phyloP scores from a whole-genome alignment of 352 stramenopile genomes.

The Phytophthora sansomeana region DNA sequence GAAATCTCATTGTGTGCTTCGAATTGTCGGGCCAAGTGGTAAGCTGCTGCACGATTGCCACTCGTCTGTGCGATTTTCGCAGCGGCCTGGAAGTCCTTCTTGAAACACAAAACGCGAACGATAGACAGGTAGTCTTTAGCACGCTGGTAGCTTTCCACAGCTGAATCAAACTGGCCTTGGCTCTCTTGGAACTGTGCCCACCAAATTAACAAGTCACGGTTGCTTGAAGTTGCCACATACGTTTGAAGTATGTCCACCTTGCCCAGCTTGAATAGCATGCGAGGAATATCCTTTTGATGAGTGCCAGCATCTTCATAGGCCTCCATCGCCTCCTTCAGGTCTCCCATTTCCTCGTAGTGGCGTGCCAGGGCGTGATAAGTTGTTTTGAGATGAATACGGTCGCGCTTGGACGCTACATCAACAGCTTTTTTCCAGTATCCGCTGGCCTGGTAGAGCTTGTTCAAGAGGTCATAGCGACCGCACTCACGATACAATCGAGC shows the following conservation, averaged over 20 bases:
- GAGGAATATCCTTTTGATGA: conserved; percentile 91
- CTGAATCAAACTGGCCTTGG: conserved; percentile 87
- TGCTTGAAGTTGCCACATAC: conserved; percentile 90
- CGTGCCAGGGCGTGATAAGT: conserved; percentile 91
- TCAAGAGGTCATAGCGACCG: conserved; percentile 92
- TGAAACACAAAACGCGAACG: conserved; percentile 92
- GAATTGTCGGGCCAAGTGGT: conserved; percentile 90
- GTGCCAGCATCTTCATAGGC: conserved; percentile 93
- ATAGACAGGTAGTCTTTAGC: conserved; percentile 91
- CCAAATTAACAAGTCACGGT: conserved; percentile 91
- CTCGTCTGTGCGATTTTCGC: conserved; percentile 88
- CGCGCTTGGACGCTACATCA: conserved; percentile 86
- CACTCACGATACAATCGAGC: conserved; percentile 93
- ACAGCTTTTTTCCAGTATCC: conserved; percentile 93
- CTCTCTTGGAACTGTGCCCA: conserved; percentile 95
- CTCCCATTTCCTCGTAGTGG: conserved; percentile 91
- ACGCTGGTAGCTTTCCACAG: conserved; percentile 89
- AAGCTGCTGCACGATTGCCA: conserved; percentile 77
- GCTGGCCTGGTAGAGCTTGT: conserved; percentile 91
- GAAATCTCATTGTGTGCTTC: conserved; percentile 82
- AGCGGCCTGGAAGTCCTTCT: conserved; percentile 88
- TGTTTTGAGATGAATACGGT: conserved; percentile 93
- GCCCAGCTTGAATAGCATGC: conserved; percentile 93
- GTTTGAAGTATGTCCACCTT: conserved; percentile 92
- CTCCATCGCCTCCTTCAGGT: conserved; percentile 91